Conservation (phyloP, 2,329 filamentous ascomycete species). For the Aspergillus neoniger region DNA sequence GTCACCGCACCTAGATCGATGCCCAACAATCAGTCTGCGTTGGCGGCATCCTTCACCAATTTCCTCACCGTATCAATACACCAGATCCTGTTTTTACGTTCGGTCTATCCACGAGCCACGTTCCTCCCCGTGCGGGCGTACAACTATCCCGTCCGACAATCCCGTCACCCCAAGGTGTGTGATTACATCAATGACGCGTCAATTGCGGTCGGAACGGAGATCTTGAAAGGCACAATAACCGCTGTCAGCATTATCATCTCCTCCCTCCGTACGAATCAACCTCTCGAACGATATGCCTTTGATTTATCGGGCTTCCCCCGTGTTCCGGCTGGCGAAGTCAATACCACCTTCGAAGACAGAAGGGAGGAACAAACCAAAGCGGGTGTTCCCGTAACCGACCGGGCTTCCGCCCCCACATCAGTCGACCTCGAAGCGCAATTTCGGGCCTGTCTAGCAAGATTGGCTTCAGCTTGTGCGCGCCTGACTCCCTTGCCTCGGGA, state of each 20-base stretch:
- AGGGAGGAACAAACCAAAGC: conserved; percentile 38
- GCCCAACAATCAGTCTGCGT: conserved; percentile 55
- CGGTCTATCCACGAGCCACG: conserved; percentile 73
- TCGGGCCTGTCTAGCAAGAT: conserved; percentile 48
- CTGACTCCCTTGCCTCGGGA: conserved; percentile 47
- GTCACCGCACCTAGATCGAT: conserved; percentile 44
- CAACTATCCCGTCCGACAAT: conserved; percentile 82
- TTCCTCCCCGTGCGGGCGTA: conserved; percentile 80
- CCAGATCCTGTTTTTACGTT: conserved; percentile 80
- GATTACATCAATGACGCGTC: conserved; percentile 82
- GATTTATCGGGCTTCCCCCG: conserved; percentile 60
- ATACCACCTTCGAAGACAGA: conserved; percentile 53
- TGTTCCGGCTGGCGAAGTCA: conserved; percentile 50
- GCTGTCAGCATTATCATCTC: conserved; percentile 60
- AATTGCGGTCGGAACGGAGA: conserved; percentile 67
- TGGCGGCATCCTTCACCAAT: conserved; percentile 70
- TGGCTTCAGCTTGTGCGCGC: conserved; percentile 47
- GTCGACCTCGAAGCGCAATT: conserved; percentile 53
- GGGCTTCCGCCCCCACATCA: conserved; percentile 32
- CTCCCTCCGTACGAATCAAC: conserved; percentile 51
- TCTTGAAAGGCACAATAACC: conserved; percentile 62
- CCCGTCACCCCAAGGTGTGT: conserved; percentile 81
- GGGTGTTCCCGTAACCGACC: conserved; percentile 29
- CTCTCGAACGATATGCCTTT: conserved; percentile 63
- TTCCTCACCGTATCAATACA: conserved; percentile 84